phyloP scores from a whole-genome alignment of 2,329 filamentous ascomycete species.

The Lasiodiplodia hormozganensis region DNA sequence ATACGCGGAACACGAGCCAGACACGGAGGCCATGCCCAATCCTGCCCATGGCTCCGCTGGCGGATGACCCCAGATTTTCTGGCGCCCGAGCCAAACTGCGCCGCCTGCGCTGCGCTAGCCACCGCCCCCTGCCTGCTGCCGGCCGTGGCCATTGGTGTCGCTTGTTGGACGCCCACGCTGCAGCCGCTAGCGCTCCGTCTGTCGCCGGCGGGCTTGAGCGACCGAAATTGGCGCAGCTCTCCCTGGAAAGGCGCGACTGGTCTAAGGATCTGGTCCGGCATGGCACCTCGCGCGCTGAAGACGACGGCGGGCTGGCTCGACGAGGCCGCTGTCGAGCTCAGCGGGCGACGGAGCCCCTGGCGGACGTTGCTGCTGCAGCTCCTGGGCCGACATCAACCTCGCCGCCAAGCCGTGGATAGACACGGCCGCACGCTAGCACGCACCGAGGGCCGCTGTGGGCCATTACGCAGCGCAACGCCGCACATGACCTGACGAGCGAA shows the following conservation, averaged over 20 bases:
- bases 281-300: slow-evolving; percentile 17
- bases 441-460: slow-evolving; percentile 14
- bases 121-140: slow-evolving; percentile 8
- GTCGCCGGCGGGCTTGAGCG: slow-evolving; percentile 23
- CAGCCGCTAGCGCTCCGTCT: slow-evolving; percentile 22
- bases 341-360: background rate
- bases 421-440: slow-evolving; percentile 20
- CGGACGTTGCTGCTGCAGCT: slow-evolving; percentile 20
- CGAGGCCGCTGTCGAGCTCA: background rate
- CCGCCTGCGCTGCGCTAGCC: slow-evolving; percentile 14
- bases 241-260: slow-evolving; percentile 15
- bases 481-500: slow-evolving; percentile 29
- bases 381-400: background rate
- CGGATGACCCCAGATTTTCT: slow-evolving; percentile 27
- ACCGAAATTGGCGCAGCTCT: slow-evolving; percentile 21
- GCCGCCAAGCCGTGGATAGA: slow-evolving; percentile 17
- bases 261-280: slow-evolving; percentile 19
- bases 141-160: slow-evolving; percentile 15
- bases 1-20: slow-evolving; percentile 24
- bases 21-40: slow-evolving; percentile 20
- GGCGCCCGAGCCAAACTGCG: background rate
- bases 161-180: slow-evolving; percentile 21
- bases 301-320: background rate
- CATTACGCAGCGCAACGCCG: slow-evolving; percentile 29
- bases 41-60: slow-evolving; percentile 21